Conservation (phyloP, 352 stramenopile species). For the Phytophthora tentaculata region DNA sequence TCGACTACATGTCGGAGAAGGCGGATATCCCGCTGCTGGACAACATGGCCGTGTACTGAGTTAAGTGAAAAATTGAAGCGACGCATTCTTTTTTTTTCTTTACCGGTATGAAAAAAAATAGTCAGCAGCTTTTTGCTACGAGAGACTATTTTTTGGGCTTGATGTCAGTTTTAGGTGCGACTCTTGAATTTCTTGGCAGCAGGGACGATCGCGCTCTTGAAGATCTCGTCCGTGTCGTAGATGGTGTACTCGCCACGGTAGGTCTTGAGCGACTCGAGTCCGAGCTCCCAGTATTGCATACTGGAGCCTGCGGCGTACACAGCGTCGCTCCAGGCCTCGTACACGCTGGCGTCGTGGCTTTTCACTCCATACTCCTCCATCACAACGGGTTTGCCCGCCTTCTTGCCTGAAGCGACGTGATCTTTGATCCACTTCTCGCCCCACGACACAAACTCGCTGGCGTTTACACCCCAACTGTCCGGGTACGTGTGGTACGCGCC, state of each 20-base stretch:
- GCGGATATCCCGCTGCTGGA: constrained; percentile 58
- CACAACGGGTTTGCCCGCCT: constrained; percentile 35
- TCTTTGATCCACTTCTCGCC: constrained; percentile 36
- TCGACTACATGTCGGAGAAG: constrained; percentile 55
- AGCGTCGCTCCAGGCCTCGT: constrained; percentile 35
- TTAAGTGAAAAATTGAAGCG: constrained; percentile 3
- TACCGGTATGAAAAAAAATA: too few relatives aligned
- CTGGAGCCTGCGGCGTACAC: constrained; percentile 28
- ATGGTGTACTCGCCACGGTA: constrained; percentile 27
- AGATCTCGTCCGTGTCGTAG: constrained; percentile 33
- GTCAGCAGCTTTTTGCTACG: neutral
- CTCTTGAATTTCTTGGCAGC: constrained; percentile 26
- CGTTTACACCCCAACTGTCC: constrained; percentile 37
- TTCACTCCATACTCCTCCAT: constrained; percentile 40
- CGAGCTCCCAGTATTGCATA: constrained; percentile 50
- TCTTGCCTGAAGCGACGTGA: constrained; percentile 31
- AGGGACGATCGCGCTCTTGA: constrained; percentile 32
- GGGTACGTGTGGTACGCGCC: constrained; percentile 40
- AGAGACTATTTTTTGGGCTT: neutral
- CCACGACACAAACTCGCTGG: constrained; percentile 27
- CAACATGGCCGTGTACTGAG: constrained; percentile 54
- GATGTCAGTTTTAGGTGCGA: too few relatives aligned
- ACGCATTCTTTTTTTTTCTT: neutral
- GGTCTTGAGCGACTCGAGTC: constrained; percentile 31
- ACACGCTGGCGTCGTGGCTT: constrained; percentile 22